phyloP scores from a whole-genome alignment of 176 grass and related monocot species.

The Alopecurus myosuroides region DNA sequence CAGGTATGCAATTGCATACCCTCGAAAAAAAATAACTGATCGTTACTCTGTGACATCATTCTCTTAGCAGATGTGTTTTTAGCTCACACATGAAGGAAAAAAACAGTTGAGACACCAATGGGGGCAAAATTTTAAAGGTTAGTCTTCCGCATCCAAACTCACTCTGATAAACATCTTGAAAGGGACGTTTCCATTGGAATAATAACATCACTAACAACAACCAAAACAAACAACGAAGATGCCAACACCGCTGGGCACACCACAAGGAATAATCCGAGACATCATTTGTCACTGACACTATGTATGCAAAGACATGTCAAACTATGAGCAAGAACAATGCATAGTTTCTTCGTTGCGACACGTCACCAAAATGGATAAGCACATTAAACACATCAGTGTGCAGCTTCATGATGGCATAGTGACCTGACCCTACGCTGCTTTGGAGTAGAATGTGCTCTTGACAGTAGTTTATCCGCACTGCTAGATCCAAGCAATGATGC shows the following conservation, averaged over 20 bases:
- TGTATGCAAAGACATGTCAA: not conserved
- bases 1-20: too few species aligned
- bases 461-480: not conserved
- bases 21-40: too few species aligned
- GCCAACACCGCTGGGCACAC: not conserved
- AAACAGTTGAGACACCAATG: not conserved
- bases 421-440: not conserved
- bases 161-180: not conserved
- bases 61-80: not conserved
- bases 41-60: not conserved
- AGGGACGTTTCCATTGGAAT: not conserved
- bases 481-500: conserved; percentile 13
- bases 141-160: not conserved
- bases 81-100: not conserved
- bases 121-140: not conserved
- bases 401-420: not conserved
- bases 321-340: not conserved
- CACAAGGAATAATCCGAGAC: not conserved
- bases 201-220: not conserved
- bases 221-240: not conserved
- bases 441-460: not conserved
- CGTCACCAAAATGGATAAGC: not conserved
- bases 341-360: not conserved
- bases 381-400: not conserved
- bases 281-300: not conserved